A percentile compares a stretch with the other conserved stretches of the same genome.
These are phyloP conservation scores for Yarrowia galli DNA, from an alignment of 1,139 yeast genomes.

Conservation along the genomic window DNA sequence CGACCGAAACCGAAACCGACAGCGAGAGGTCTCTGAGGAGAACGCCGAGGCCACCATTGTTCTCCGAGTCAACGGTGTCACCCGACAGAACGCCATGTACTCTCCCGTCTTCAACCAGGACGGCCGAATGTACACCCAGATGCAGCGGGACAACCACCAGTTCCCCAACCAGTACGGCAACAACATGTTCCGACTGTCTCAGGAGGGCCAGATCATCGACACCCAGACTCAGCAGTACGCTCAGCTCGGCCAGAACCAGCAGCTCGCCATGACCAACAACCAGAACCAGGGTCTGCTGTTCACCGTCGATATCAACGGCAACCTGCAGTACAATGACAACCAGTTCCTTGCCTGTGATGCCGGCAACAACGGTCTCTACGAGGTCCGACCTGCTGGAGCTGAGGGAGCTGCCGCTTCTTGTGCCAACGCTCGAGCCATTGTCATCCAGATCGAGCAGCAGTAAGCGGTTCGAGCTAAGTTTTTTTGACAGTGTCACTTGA, in stretches of 20 bases:
- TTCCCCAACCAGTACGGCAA: not conserved
- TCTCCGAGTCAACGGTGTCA: slow-evolving; percentile 21
- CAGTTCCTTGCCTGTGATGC: slow-evolving; percentile 23
- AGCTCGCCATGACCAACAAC: slow-evolving; percentile 12
- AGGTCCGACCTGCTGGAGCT: slow-evolving; percentile 26
- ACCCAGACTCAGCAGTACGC: slow-evolving; percentile 4
- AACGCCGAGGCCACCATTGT: not conserved
- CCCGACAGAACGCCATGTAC: slow-evolving; percentile 5
- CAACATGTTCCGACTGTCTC: slow-evolving; percentile 3
- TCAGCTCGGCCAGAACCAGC: slow-evolving; percentile 28
- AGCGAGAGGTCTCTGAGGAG: not conserved
- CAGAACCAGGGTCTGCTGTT: slow-evolving; percentile 21
- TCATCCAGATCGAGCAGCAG: slow-evolving; percentile 16
- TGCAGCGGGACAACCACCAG: slow-evolving; percentile 22
- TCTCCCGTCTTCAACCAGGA: slow-evolving; percentile 30
- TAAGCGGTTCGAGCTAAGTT: not conserved
- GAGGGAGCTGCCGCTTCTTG: slow-evolving; percentile 32
- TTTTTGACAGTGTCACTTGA: not conserved
- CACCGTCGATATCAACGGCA: slow-evolving; percentile 1
- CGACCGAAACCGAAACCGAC: slow-evolving; percentile 4
- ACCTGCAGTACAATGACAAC: slow-evolving; percentile 26
- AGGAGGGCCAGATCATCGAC: slow-evolving; percentile 22
- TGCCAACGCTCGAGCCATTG: slow-evolving; percentile 20
- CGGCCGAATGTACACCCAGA: slow-evolving; percentile 28
- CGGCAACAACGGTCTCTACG: slow-evolving; percentile 14